Evolutionary conservation across 73 alveolate genomes (phyloP).

Genomic region (Paramecium tetraurelia): DNA sequence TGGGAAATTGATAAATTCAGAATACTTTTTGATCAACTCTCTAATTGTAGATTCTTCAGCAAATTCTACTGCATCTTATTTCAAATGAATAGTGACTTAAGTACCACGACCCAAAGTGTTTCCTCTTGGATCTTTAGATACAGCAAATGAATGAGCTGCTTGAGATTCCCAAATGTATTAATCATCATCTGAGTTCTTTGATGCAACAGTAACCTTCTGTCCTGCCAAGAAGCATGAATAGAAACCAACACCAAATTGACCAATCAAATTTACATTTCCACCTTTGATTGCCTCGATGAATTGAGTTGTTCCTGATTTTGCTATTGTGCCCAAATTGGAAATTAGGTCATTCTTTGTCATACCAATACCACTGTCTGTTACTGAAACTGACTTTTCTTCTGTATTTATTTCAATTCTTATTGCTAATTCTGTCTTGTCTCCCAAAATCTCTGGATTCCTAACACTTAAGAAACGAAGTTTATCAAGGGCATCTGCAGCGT

Average conservation of each 20-base stretch:
- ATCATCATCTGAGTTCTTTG: constrained; percentile 94
- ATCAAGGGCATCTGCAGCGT: constrained; percentile 99
- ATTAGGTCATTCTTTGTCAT: constrained; percentile 98
- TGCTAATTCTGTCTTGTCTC: constrained; percentile 82
- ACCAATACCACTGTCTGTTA: constrained; percentile 98
- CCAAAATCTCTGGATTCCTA: constrained; percentile 88
- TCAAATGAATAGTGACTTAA: too few relatives aligned
- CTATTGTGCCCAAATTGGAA: constrained; percentile 98
- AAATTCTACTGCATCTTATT: too few relatives aligned
- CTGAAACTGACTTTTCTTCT: constrained; percentile 91
- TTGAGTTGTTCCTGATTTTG: constrained; percentile 99
- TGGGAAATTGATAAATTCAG: too few relatives aligned
- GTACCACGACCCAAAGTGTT: too few relatives aligned
- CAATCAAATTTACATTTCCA: constrained; percentile 89
- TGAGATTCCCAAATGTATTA: constrained; percentile 97
- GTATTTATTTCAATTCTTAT: constrained; percentile 93
- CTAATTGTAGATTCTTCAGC: too few relatives aligned
- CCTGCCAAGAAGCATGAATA: constrained; percentile 98
- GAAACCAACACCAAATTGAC: constrained; percentile 99
- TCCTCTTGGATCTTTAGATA: constrained; percentile 98
- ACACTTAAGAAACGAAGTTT: constrained; percentile 93
- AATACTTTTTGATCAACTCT: too few relatives aligned
- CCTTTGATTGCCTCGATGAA: constrained; percentile 97
- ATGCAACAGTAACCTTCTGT: constrained; percentile 96
- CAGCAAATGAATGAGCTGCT: constrained; percentile 97